A percentile compares a stretch with the other conserved stretches of the same genome.
phyloP scores from a whole-genome alignment of 2,329 filamentous ascomycete genomes.

The Zymoseptoria crescenta region DNA sequence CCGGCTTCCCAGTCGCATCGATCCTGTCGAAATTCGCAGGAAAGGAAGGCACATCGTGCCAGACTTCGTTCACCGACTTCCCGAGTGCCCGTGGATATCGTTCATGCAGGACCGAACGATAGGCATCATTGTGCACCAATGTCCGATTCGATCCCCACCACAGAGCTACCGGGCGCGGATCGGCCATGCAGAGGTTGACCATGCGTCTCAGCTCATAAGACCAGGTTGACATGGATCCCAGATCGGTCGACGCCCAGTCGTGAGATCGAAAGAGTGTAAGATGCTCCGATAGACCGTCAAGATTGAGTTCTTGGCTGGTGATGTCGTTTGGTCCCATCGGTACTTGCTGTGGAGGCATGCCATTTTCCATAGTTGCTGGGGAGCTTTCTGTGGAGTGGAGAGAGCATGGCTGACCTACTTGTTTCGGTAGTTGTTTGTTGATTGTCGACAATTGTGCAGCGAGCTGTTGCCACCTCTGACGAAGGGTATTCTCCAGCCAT shows the following conservation, averaged over 20 bases:
- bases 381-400: not conserved
- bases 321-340: conserved; percentile 6
- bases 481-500: conserved; percentile 10
- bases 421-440: not conserved
- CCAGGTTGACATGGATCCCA: conserved; percentile 15
- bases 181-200: conserved; percentile 14
- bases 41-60: conserved; percentile 9
- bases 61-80: conserved; percentile 11
- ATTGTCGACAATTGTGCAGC: too few species aligned
- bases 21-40: conserved; percentile 5
- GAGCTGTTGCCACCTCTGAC: not conserved
- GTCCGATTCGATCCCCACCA: conserved; percentile 24
- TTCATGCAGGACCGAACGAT: conserved; percentile 26
- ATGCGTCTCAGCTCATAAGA: conserved; percentile 8
- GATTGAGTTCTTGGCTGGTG: not conserved
- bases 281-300: conserved; percentile 1
- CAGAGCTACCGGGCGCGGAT: conserved; percentile 12
- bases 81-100: conserved; percentile 19
- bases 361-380: not conserved
- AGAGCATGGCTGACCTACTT: not conserved
- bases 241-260: conserved; percentile 13
- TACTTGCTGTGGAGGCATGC: not conserved
- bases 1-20: conserved; percentile 6
- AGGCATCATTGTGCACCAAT: conserved; percentile 33
- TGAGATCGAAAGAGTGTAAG: conserved; percentile 6